Evolutionary conservation across 2,329 filamentous ascomycete genomes (phyloP).

Genomic region (Fusarium chaquense): DNA sequence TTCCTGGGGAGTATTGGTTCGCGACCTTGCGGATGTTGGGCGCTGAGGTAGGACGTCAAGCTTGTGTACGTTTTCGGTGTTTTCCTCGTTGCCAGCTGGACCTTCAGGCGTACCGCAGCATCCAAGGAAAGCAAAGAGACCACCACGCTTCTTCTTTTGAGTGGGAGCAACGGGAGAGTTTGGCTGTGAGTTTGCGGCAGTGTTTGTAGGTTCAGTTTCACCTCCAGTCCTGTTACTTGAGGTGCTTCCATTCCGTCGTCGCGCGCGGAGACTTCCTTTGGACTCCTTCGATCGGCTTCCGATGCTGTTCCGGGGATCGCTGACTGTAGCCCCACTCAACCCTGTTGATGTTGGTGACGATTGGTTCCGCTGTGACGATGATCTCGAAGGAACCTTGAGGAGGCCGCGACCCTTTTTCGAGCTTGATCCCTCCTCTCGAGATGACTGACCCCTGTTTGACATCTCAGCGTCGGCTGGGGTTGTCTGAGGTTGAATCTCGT

Average conservation of each 20-base stretch:
- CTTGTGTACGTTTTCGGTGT: conserved; percentile 69
- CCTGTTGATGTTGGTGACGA: conserved; percentile 70
- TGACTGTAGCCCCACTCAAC: conserved; percentile 69
- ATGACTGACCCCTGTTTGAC: conserved; percentile 57
- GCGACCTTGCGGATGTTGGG: conserved; percentile 66
- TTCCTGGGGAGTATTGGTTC: conserved; percentile 65
- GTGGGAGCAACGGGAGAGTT: conserved; percentile 63
- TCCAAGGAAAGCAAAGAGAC: conserved; percentile 71
- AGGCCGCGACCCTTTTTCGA: conserved; percentile 65
- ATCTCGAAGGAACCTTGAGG: conserved; percentile 71
- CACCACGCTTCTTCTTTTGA: conserved; percentile 66
- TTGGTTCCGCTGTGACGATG: conserved; percentile 71
- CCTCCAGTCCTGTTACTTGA: conserved; percentile 72
- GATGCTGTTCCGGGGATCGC: conserved; percentile 71
- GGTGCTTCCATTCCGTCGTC: conserved; percentile 74
- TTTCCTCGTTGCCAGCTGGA: conserved; percentile 64
- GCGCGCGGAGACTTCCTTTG: conserved; percentile 72
- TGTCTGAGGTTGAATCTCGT: conserved; percentile 53
- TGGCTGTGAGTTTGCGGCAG: conserved; percentile 63
- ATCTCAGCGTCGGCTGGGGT: conserved; percentile 53
- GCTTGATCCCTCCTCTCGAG: conserved; percentile 57
- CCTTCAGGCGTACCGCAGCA: conserved; percentile 76
- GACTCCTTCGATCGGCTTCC: conserved; percentile 74
- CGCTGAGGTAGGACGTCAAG: conserved; percentile 67
- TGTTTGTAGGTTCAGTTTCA: conserved; percentile 64